Evolutionary conservation across 2,329 filamentous ascomycete species (phyloP), one percentile per base, ranked within the genome.

Genomic region (Amauroascus verrucosus): DNA sequence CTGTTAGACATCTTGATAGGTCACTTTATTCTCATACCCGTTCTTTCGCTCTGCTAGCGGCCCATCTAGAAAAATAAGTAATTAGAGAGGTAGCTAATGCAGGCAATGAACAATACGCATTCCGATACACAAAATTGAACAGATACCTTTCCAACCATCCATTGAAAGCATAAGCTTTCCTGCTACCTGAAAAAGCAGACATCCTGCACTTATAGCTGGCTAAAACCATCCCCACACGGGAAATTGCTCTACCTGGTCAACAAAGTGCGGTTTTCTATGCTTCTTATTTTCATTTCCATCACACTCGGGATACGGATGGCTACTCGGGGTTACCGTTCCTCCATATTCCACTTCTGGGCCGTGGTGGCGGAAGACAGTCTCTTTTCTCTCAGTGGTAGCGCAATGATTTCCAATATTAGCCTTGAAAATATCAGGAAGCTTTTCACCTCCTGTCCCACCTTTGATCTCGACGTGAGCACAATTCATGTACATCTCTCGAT

Each of bases 391-490:
- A n/a, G 50, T 20, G 1, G 52, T 57, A 8, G 20, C 48, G 35
- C 50, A 53, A 13, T 46, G 45, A 14, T 48, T 55, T 16, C 48
- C 43, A 9, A 58, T 48, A 40, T 58, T 58, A 20, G 57, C 55
- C 20, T 48, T 32, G 28, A 48, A 58, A 26, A 57, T 41, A 6
- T 54, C 49, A 4, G 55, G 57, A 5, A 57, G 40, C 28, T 49
- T 55, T 3, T 20, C 2, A 2, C 4, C 22, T 4, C 4, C n/a
- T 4, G 4, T 40, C 6, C 3, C 6, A 11, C 37, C 20, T 20
- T 6, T 20, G 9, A 89, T 82, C 57, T 78, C 80, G 61, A 90
- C 78, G 49, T 79, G 75, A 6, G 86, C 86, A 64, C 87, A 93
- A 71, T 88, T 88, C 84, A 88, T 88, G 77, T 93, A 93, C 86